These are phyloP conservation scores for Aphanomyces stellatus DNA, from an alignment of 352 stramenopile genomes.

Conservation along the genomic window DNA sequence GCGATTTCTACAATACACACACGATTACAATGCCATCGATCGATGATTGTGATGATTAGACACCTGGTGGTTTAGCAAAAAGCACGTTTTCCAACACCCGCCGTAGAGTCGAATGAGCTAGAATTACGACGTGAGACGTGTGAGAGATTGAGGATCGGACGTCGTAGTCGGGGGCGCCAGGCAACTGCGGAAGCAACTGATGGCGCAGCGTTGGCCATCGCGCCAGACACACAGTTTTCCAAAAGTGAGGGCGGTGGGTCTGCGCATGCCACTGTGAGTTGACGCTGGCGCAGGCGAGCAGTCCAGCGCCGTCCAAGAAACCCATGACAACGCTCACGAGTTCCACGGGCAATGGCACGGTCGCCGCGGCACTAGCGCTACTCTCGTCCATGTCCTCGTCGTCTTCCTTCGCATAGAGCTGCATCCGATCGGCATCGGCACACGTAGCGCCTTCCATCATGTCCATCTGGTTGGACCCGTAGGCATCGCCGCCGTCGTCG, in stretches of 20 bases:
- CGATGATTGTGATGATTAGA: too few relatives aligned
- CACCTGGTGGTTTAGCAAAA: slow-evolving; percentile 37
- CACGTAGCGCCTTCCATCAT: background rate
- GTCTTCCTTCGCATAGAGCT: background rate
- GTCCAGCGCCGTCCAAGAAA: background rate
- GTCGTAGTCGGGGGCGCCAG: slow-evolving; percentile 67
- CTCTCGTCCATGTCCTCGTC: background rate
- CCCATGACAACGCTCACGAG: background rate
- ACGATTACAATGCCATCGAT: too few relatives aligned
- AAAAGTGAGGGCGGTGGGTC: slow-evolving; percentile 49
- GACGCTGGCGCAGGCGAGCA: slow-evolving; percentile 1
- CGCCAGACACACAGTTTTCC: slow-evolving; percentile 52
- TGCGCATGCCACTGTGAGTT: slow-evolving; percentile 20
- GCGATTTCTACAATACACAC: slow-evolving; percentile 24
- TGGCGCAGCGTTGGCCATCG: slow-evolving; percentile 48
- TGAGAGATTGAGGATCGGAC: slow-evolving; percentile 28
- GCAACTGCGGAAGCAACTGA: slow-evolving; percentile 54
- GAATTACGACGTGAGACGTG: background rate
- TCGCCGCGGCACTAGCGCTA: background rate
- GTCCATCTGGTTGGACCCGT: too few relatives aligned
- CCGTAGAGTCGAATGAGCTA: slow-evolving; percentile 69
- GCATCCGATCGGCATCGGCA: background rate
- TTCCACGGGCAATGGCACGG: background rate
- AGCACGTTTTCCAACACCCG: slow-evolving; percentile 63
- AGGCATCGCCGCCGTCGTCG: background rate